Evolutionary conservation across 2,329 filamentous ascomycete species (phyloP), one percentile per base, ranked within the genome.

Genomic region (Trichophyton mentagrophytes): DNA sequence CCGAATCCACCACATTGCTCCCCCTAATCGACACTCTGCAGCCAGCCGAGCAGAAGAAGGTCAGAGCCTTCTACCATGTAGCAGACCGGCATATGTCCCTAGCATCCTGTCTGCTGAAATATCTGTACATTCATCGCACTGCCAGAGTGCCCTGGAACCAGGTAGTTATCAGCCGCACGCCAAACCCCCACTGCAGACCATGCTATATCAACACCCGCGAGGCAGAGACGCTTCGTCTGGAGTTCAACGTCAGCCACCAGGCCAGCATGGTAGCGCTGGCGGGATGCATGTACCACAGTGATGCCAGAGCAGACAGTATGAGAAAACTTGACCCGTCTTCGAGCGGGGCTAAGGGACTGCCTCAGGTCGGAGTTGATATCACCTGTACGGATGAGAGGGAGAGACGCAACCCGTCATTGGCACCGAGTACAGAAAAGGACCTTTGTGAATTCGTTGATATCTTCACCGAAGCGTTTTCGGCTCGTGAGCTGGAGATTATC

Each of bases 191-290:
- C 63, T 68, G 72, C 49, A 71, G 76, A 60, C 84, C 84, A 0
- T 84, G 79, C 66, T 84, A 79, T 61, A 72, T 79, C 33, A 38
- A 13, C 33, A 38, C 9, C 73, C 22, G 68, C 74, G 7, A 7
- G 70, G 61, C 25, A 40, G 59, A 55, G 30, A 17, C 66, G 36
- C 65, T 67, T 1, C 65, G 65, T 8, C 72, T 85, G 42, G 82
- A 86, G 64, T 86, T 86, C 74, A 86, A 86, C 64, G 77, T 86
- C 60, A 83, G 80, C 36, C 84, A 86, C 64, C 84, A 86, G 70
- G 82, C 82, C 17, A 82, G 81, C 0, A 72, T 86, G 2, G 81
- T 85, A n/a, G 77, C 78, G 0, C 71, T 86, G 3, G 79, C 83
- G 0, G 82, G 84, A 11, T 76, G 73, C 69, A 7, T 68, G 69